Evolutionary conservation across 805 yeast genomes (phyloP), one percentile per base, ranked within the genome.

Genomic region (Starmerella potacharoeniae): DNA sequence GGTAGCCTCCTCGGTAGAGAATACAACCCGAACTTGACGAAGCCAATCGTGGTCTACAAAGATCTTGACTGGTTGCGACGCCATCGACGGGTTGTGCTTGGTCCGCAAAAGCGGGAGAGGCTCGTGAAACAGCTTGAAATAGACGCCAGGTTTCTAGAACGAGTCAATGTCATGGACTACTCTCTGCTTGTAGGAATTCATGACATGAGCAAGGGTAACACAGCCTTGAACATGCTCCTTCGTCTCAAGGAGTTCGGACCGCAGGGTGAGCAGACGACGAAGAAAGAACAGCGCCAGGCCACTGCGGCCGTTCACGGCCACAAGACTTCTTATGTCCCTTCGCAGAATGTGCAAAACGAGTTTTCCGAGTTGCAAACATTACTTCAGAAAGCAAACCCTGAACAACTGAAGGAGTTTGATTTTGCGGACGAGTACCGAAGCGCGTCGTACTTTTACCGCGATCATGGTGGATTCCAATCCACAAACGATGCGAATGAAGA

Each of bases 111-210:
- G 63, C 73, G 77, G 40, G 71, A 73, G 45, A 69, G 74, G 33
- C 81, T 93, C 53, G 68, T 86, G 34, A 69, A 75, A 16, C 98
- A 93, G 69, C 72, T 93, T 55, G 80, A 75, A 48, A 75, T 75
- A 35, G 99, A 93, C 67, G 93, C 88, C 17, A 69, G 73, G 54
- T 75, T 93, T 28, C 74, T 93, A 45, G 77, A 87, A 58, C 75
- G 77, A 55, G 73, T 88, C 59, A 88, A 89, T 62, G 90, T 87
- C 37, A 93, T 93, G 99, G 99, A 93, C 68, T 93, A 95, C 69
- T 89, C 97, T 0, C 74, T 93, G 58, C 72, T 93, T 49, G 71
- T 95, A 46, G 99, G 98, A 0, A 77, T 90, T 35, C 97, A 88
- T 66, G 93, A 90, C 66, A 72, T 84, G 58, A 73, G 75, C 33